Percentiles rank a stretch among this genome's conserved stretches.
Conservation (phyloP, 345 rosid species). For the Euclidium syriacum region DNA sequence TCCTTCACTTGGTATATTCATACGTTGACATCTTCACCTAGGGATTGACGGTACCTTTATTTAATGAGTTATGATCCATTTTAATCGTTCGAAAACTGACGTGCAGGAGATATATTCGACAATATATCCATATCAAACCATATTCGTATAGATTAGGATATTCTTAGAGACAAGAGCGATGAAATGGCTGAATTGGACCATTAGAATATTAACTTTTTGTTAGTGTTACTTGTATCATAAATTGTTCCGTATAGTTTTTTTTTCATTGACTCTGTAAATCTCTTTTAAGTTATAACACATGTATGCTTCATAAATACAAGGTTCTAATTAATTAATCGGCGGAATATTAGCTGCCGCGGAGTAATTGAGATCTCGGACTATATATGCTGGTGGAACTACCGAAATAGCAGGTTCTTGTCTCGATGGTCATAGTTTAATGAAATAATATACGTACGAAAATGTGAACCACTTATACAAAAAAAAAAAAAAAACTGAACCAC, state of each 20-base stretch:
- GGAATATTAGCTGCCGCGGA: conserved; percentile 23
- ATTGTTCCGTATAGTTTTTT: background rate
- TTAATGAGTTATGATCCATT: too few relatives aligned
- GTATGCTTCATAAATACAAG: background rate
- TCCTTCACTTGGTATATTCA: too few relatives aligned
- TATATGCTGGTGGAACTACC: conserved; percentile 19
- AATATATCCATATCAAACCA: too few relatives aligned
- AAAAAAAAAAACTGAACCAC: background rate
- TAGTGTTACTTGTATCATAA: too few relatives aligned
- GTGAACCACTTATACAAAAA: conserved; percentile 1
- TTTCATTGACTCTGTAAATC: background rate
- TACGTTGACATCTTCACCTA: too few relatives aligned
- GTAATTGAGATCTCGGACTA: conserved; percentile 22
- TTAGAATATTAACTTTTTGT: too few relatives aligned
- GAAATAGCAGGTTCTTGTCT: conserved; percentile 31
- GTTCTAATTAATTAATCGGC: background rate
- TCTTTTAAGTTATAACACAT: background rate
- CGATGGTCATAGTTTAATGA: background rate
- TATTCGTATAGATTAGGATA: too few relatives aligned
- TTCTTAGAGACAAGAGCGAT: too few relatives aligned
- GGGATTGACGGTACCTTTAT: too few relatives aligned
- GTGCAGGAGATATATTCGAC: too few relatives aligned
- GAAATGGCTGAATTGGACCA: too few relatives aligned
- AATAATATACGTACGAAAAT: background rate
- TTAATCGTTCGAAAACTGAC: too few relatives aligned